Evolutionary conservation across 352 stramenopile species (phyloP).

Genomic region (Phytophthora colocasiae): DNA sequence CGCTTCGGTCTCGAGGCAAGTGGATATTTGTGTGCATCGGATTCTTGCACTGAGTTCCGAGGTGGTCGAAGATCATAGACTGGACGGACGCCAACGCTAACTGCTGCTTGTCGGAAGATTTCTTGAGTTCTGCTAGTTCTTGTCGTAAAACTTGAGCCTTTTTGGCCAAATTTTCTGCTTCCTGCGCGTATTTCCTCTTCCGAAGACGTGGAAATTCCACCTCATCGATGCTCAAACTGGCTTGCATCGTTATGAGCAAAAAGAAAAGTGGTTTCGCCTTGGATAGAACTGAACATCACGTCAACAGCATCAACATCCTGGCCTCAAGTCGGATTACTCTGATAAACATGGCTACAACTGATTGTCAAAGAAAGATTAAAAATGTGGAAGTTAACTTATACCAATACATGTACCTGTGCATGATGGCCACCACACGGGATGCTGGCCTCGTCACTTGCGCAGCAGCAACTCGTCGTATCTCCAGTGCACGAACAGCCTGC

Average conservation of each 20-base stretch:
- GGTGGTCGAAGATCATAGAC: not conserved
- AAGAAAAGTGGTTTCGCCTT: not conserved
- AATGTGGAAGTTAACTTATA: constrained; percentile 16
- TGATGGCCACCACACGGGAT: constrained; percentile 25
- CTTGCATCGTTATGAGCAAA: too few species aligned
- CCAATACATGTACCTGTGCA: not conserved
- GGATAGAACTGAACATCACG: not conserved
- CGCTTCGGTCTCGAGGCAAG: not conserved
- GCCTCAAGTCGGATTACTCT: not conserved
- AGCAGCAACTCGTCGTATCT: constrained; percentile 30
- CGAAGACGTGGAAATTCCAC: not conserved
- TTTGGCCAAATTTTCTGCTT: not conserved
- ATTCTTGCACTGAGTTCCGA: not conserved
- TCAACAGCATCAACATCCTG: constrained; percentile 1
- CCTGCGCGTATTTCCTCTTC: not conserved
- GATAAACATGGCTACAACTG: not conserved
- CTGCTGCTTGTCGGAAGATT: not conserved
- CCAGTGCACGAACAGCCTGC: constrained; percentile 30
- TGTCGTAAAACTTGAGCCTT: not conserved
- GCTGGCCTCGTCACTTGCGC: constrained; percentile 29
- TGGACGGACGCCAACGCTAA: not conserved
- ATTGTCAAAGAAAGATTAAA: not conserved
- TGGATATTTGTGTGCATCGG: constrained; percentile 1
- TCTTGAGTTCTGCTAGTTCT: not conserved
- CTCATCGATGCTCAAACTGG: not conserved